These are phyloP conservation scores for Spergularia bocconei DNA, from an alignment of 148 eudicot genomes.

Conservation along the genomic window DNA sequence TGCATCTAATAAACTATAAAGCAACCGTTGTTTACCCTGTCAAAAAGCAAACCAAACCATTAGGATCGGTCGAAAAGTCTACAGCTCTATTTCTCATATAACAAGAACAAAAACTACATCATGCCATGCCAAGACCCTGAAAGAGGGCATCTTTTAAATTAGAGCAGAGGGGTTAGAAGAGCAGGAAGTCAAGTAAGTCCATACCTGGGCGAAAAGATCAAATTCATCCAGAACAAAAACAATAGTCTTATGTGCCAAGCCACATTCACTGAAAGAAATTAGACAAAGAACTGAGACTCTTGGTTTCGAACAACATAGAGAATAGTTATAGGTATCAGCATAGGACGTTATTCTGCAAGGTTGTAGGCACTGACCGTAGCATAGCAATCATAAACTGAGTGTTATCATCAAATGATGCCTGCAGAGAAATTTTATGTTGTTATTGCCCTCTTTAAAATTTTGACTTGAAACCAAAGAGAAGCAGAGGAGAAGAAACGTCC, in stretches of 20 bases:
- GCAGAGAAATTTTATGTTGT: constrained; percentile 24
- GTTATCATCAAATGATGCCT: constrained; percentile 98
- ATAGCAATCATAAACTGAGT: constrained; percentile 75
- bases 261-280: constrained; percentile 69
- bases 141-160: not conserved
- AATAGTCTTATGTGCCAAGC: constrained; percentile 92
- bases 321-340: not conserved
- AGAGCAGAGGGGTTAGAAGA: constrained; percentile 3
- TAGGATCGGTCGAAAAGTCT: not conserved
- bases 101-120: not conserved
- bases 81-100: not conserved
- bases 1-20: constrained; percentile 92
- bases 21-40: constrained; percentile 93
- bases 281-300: constrained; percentile 9
- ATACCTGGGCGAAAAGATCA: constrained; percentile 86
- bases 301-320: not conserved
- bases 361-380: constrained; percentile 54
- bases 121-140: not conserved
- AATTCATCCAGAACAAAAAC: constrained; percentile 87
- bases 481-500: not conserved
- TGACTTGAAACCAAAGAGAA: constrained; percentile 19
- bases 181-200: constrained; percentile 11
- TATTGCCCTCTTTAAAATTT: constrained; percentile 3
- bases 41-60: constrained; percentile 5
- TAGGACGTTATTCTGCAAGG: constrained; percentile 4